Base-by-base conservation (phyloP, 345 rosid genomes). In the Salix viminalis region DNA sequence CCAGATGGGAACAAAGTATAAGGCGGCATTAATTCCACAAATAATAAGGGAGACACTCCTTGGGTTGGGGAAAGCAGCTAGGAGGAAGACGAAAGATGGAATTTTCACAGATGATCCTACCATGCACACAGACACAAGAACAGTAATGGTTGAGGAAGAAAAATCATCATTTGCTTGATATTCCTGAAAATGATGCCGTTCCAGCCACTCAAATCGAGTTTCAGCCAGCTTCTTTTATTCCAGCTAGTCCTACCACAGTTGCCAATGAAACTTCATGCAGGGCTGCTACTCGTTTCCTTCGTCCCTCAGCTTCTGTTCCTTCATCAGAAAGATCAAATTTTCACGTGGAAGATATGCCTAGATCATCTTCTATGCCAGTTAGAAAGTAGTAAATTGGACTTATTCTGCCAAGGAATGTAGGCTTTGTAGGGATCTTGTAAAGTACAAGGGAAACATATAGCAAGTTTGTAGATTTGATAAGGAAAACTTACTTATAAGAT, bases 1-100 rank as follows among this genome's bases (percentile, higher is more conserved):
- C n/a, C 80, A 95, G 99, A 95, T 95, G 99, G 97, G 98, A 79
- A 92, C 99, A 61, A 89, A 93, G 85, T 95, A 89, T 72, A 95
- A 92, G 86, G 93, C 97, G 14, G 97, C 99, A 4, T 42, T 95
- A 75, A 87, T 95, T 77, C 97, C 97, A 3, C 90, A 79, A 46
- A 85, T 93, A 81, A 88, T 95, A 85, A 84, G 97, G 84, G 94
- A 93, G 74, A 93, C 99, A 0, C 88, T 91, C 62, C 90, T 89
- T 3, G 99, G 96, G 42, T 93, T 97, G 99, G 89, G 91, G 70
- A 93, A 95, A 83, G 90, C 88, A 60, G 91, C 97, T 2, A 81
- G 94, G 84, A 86, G 93, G 75, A 95, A 83, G 85, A 89, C 94
- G 81, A 87, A 90, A 82, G 91, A 89, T 68, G 90, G 94, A 0